phyloP scores from a whole-genome alignment of 805 yeast species.

The Cyberlindnera suaveolens region DNA sequence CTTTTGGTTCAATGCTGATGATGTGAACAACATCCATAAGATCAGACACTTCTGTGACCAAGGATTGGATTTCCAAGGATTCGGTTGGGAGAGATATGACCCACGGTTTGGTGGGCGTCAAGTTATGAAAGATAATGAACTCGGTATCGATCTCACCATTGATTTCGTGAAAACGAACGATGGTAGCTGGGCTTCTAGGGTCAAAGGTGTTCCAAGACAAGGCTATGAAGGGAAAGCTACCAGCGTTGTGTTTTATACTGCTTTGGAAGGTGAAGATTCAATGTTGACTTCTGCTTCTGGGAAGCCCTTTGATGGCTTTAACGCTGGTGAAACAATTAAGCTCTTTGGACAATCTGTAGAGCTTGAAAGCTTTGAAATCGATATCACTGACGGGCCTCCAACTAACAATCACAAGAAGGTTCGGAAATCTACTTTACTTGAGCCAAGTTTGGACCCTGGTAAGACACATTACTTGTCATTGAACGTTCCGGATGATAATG shows the following conservation, averaged over 20 bases:
- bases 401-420: slow-evolving; percentile 37
- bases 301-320: slow-evolving; percentile 21
- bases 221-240: slow-evolving; percentile 44
- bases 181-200: slow-evolving; percentile 77
- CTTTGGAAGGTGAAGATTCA: slow-evolving; percentile 57
- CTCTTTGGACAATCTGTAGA: slow-evolving; percentile 52
- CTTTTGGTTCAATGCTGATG: slow-evolving; percentile 78
- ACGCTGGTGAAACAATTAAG: slow-evolving; percentile 30
- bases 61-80: slow-evolving; percentile 59
- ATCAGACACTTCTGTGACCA: slow-evolving; percentile 76
- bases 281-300: slow-evolving; percentile 36
- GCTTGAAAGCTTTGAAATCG: slow-evolving; percentile 60
- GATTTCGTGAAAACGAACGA: slow-evolving; percentile 70
- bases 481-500: slow-evolving; percentile 60
- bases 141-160: slow-evolving; percentile 55
- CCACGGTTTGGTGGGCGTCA: slow-evolving; percentile 86
- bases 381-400: slow-evolving; percentile 49
- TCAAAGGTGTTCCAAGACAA: slow-evolving; percentile 57
- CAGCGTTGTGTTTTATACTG: slow-evolving; percentile 73
- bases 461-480: slow-evolving; percentile 62
- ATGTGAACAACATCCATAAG: slow-evolving; percentile 43
- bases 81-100: slow-evolving; percentile 86
- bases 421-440: slow-evolving; percentile 23
- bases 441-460: slow-evolving; percentile 47
- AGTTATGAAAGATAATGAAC: slow-evolving; percentile 58